Evolutionary conservation across 768 basidiomycete genomes (phyloP).

Genomic region (Naganishia antarctica): DNA sequence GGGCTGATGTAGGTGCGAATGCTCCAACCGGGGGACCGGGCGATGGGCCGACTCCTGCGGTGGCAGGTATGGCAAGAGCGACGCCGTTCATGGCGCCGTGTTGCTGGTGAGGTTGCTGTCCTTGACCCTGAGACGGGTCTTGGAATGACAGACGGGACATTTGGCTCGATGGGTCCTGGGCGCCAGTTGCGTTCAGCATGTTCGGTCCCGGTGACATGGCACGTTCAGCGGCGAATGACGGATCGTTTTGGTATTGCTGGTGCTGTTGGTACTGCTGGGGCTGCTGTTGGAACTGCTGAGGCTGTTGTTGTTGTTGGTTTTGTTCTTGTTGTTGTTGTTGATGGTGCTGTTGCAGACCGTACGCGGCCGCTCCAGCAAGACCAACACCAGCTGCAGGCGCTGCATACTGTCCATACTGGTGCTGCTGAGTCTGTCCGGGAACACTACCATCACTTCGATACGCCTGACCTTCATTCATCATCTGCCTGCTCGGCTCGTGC

Average conservation of each 20-base stretch:
- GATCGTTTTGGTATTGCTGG: slow-evolving; percentile 19
- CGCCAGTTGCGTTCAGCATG: not conserved
- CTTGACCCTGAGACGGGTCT: slow-evolving; percentile 10
- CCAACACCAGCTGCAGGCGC: slow-evolving; percentile 22
- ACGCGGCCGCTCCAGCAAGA: slow-evolving; percentile 32
- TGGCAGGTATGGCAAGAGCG: not conserved
- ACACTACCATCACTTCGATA: slow-evolving; percentile 25
- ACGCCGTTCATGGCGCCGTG: slow-evolving; percentile 18
- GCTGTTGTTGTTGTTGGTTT: slow-evolving; percentile 37
- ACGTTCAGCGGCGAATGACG: slow-evolving; percentile 25
- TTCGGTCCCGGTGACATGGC: slow-evolving; percentile 29
- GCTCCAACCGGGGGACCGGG: slow-evolving; percentile 24
- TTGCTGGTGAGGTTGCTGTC: slow-evolving; percentile 1
- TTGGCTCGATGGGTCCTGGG: not conserved
- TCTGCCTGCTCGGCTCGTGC: slow-evolving; percentile 2
- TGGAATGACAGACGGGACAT: slow-evolving; percentile 15
- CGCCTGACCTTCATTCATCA: slow-evolving; percentile 27
- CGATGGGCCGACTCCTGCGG: slow-evolving; percentile 19
- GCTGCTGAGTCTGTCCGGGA: slow-evolving; percentile 25
- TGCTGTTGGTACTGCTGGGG: slow-evolving; percentile 23
- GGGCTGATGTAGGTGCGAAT: slow-evolving; percentile 17
- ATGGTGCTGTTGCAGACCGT: slow-evolving; percentile 34
- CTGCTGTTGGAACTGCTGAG: slow-evolving; percentile 36
- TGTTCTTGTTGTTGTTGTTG: slow-evolving; percentile 38
- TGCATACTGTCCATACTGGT: slow-evolving; percentile 20